Evolutionary conservation across 2,329 filamentous ascomycete species (phyloP), one percentile per base, ranked within the genome.

Genomic region (Botrytis paeoniae): DNA sequence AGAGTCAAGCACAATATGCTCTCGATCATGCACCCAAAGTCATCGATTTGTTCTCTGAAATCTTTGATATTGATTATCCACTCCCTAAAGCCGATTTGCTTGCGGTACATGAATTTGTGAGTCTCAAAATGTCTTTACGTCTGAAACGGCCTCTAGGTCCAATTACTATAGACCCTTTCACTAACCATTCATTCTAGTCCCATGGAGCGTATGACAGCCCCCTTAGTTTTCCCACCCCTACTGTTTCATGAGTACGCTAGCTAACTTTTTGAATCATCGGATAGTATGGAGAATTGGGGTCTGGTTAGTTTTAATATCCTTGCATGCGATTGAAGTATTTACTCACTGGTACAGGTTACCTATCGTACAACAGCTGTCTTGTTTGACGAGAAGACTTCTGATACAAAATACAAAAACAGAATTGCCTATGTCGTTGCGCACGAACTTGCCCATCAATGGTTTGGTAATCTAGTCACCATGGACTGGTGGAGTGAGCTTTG

Each of bases 391-490:
- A 91, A 94, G 81, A 93, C 92, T 66, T 98, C 95, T 0, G 95
- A 98, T 81, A 90, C 93, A 60, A 90, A 91, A 76, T 98, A 95
- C 85, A 95, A 94, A 83, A 98, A 97, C 82, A 89, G 95, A 54
- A 92, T 99, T 76, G 96, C 96, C 45, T 98, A 99, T 80, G 95
- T 98, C 73, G 95, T 98, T 69, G 95, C 96, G n/a, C 96, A 99
- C 83, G 96, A 99, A 83, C 87, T 99, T 75, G 96, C 95, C 72
- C 94, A 97, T 81, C 94, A 97, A 84, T 97, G 95, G 95, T 97
- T 97, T 78, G 94, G 94, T 54, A 97, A 97, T 82, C 88, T 97
- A 18, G 94, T 97, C 61, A 97, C 95, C 9, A 97, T 97, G 94
- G 93, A 97, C 82, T 97, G 94, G 94, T 96, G 93, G 93, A 93